phyloP scores from a whole-genome alignment of 2,329 filamentous ascomycete genomes.

The Fusarium tuaranense region DNA sequence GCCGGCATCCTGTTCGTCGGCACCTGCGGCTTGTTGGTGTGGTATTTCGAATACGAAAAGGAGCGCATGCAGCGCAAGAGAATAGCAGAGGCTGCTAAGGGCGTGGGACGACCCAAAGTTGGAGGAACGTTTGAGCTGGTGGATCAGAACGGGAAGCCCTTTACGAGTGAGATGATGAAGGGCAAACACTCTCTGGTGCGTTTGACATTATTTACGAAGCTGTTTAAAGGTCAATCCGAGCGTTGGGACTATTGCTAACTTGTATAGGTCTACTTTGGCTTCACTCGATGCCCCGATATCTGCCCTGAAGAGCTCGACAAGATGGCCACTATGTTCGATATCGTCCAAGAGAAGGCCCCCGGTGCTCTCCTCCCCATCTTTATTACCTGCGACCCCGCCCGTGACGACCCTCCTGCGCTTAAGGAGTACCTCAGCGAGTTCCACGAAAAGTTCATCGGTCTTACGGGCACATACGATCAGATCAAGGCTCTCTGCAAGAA shows the following conservation, averaged over 20 bases:
- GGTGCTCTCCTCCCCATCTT: slow-evolving; percentile 81
- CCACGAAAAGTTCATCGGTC: slow-evolving; percentile 84
- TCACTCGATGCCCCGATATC: slow-evolving; percentile 98
- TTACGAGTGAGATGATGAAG: slow-evolving; percentile 84
- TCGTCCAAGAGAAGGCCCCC: slow-evolving; percentile 65
- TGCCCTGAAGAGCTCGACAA: slow-evolving; percentile 99
- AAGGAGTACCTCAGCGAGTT: slow-evolving; percentile 92
- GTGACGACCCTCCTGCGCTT: slow-evolving; percentile 87
- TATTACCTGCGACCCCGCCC: slow-evolving; percentile 93
- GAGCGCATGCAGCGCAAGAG: slow-evolving; percentile 88
- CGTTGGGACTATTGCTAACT: slow-evolving; percentile 17
- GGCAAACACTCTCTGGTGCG: slow-evolving; percentile 83
- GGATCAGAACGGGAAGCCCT: slow-evolving; percentile 83
- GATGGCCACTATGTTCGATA: slow-evolving; percentile 95
- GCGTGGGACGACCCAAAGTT: slow-evolving; percentile 91
- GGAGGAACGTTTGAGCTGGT: slow-evolving; percentile 86
- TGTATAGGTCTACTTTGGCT: slow-evolving; percentile 93
- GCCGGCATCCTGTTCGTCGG: slow-evolving; percentile 86
- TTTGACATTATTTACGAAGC: background rate
- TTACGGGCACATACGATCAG: slow-evolving; percentile 94
- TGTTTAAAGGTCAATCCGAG: background rate
- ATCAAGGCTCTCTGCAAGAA: slow-evolving; percentile 95
- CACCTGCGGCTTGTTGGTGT: slow-evolving; percentile 80
- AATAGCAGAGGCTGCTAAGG: slow-evolving; percentile 92
- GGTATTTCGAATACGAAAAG: slow-evolving; percentile 96